Percentiles rank a stretch among this genome's conserved stretches.
Conservation (phyloP, 2,329 filamentous ascomycete species). For the Pseudocercospora cruenta region DNA sequence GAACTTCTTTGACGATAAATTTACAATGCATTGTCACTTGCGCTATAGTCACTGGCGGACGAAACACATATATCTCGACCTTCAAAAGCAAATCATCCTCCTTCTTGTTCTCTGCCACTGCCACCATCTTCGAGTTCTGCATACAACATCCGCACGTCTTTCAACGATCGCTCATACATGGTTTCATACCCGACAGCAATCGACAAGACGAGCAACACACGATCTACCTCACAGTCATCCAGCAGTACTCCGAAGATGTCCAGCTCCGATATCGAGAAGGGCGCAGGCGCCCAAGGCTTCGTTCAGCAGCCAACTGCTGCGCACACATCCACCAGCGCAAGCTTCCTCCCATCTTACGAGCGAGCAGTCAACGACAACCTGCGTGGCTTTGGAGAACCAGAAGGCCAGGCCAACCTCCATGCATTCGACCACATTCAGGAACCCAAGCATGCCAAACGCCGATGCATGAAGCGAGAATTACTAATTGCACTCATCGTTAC, state of each 20-base stretch:
- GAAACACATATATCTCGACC: background rate
- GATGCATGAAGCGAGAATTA: conserved; percentile 21
- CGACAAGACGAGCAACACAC: background rate
- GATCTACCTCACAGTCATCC: background rate
- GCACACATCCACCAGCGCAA: background rate
- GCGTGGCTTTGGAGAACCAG: conserved; percentile 12
- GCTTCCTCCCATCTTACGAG: conserved; percentile 19
- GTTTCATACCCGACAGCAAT: background rate
- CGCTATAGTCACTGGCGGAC: conserved; percentile 3
- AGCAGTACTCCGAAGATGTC: conserved; percentile 11
- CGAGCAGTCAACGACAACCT: conserved; percentile 17
- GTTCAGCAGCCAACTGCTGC: conserved; percentile 6
- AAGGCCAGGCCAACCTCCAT: conserved; percentile 11
- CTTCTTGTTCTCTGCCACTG: background rate
- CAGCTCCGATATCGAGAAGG: conserved; percentile 14
- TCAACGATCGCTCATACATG: background rate
- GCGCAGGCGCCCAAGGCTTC: conserved; percentile 1
- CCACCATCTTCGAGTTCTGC: background rate
- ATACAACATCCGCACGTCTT: background rate
- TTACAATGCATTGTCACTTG: conserved; percentile 9
- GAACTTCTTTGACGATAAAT: background rate
- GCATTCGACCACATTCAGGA: conserved; percentile 17
- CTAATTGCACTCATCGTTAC: conserved; percentile 13
- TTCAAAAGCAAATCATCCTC: background rate
- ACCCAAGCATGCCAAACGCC: conserved; percentile 12